Percentiles rank a stretch among this genome's conserved stretches.
phyloP scores from a whole-genome alignment of 306 rosid genomes.

The Quercus aquifolioides region DNA sequence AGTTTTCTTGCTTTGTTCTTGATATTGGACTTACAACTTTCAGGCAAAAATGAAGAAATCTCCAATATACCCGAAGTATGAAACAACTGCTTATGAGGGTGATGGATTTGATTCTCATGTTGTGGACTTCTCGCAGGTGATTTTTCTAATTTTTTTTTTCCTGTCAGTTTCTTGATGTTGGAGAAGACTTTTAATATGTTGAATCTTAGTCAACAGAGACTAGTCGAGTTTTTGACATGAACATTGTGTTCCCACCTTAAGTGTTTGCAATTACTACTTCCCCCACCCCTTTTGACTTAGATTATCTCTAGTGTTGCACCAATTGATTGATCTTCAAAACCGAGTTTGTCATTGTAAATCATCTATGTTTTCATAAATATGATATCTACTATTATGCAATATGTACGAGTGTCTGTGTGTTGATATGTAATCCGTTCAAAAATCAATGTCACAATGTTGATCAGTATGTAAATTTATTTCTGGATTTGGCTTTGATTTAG shows the following conservation, averaged over 20 bases:
- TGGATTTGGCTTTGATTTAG: conserved; percentile 30
- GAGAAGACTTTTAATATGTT: neutral
- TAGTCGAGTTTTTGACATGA: too few species aligned
- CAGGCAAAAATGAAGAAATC: conserved; percentile 47
- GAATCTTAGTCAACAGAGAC: neutral
- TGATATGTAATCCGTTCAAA: too few species aligned
- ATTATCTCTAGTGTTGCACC: neutral
- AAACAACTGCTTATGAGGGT: conserved; percentile 27
- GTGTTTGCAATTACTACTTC: too few species aligned
- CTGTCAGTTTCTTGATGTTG: neutral
- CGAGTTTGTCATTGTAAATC: too few species aligned
- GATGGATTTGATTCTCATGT: conserved; percentile 55
- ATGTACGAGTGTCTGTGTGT: too few species aligned
- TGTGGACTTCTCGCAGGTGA: conserved; percentile 53
- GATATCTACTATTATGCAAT: too few species aligned
- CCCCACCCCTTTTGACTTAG: too few species aligned
- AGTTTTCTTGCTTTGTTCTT: neutral
- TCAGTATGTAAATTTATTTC: too few species aligned
- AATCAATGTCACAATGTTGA: too few species aligned
- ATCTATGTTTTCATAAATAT: too few species aligned
- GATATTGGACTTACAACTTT: neutral
- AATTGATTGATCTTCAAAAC: neutral
- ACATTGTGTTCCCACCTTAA: too few species aligned
- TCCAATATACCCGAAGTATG: conserved; percentile 33
- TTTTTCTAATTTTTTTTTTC: neutral